Evolutionary conservation across 306 rosid genomes (phyloP).

Genomic region (Vachellia collinsii): DNA sequence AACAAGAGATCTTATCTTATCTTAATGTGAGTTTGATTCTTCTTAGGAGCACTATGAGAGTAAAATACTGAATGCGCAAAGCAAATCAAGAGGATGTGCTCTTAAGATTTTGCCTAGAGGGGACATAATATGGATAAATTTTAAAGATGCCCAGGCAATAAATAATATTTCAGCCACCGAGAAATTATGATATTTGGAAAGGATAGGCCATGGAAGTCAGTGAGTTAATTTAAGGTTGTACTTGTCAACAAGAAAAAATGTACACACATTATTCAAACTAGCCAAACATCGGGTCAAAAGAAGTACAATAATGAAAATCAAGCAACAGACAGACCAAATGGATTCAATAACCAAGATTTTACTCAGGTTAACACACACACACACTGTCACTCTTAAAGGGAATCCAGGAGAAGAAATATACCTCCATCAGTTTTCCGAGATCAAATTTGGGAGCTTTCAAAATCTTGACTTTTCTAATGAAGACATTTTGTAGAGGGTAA

Average conservation of each 20-base stretch:
- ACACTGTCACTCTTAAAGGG: not conserved
- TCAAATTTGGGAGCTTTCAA: slow-evolving; percentile 96
- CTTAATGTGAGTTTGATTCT: not conserved
- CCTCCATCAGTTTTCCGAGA: slow-evolving; percentile 97
- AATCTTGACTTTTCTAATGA: slow-evolving; percentile 89
- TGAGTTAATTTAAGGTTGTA: not conserved
- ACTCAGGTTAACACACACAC: not conserved
- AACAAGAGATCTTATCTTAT: not conserved
- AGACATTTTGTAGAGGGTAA: slow-evolving; percentile 87
- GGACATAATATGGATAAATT: not conserved
- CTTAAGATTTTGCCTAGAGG: not conserved
- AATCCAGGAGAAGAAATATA: not conserved
- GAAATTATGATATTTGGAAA: not conserved
- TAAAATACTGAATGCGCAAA: not conserved
- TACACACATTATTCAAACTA: not conserved
- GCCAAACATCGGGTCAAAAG: not conserved
- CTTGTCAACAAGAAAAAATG: not conserved
- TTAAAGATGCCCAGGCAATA: not conserved
- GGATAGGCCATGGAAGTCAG: not conserved
- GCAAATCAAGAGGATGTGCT: not conserved
- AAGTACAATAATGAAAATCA: not conserved
- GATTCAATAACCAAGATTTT: not conserved
- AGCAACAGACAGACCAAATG: not conserved
- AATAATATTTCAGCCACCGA: not conserved
- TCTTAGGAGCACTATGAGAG: not conserved